Conservation (phyloP, 371 early-diverging fungal genomes). For the Circinella minor region DNA sequence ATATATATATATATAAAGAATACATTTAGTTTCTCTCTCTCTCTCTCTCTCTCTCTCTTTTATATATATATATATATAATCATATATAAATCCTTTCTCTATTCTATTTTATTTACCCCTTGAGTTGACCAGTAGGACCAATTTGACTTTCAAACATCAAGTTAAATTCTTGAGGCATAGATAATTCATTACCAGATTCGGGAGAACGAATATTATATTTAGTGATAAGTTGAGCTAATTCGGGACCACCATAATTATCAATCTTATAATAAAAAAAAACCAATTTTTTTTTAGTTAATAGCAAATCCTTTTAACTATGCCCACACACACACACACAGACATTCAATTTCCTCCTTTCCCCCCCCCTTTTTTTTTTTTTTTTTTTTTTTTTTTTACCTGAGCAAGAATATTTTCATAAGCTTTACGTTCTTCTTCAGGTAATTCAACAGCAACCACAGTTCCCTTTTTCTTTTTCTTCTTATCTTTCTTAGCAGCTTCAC, state of each 20-base stretch:
- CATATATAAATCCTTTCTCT: not conserved
- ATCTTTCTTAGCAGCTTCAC: constrained; percentile 56
- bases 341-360: no score
- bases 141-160: constrained; percentile 99
- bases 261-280: constrained; percentile 55
- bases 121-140: constrained; percentile 97
- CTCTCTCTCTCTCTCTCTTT: no score
- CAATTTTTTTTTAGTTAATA: no score
- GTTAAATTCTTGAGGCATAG: constrained; percentile 96
- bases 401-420: constrained; percentile 89
- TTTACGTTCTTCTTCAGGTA: constrained; percentile 67
- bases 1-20: not conserved
- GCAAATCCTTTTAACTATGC: no score
- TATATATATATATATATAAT: no score
- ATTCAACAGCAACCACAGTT: constrained; percentile 67
- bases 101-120: constrained; percentile 68
- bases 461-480: constrained; percentile 80
- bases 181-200: constrained; percentile 91
- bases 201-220: constrained; percentile 91
- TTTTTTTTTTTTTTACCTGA: constrained; percentile 52
- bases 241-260: constrained; percentile 91
- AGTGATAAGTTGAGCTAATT: constrained; percentile 87
- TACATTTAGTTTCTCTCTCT: not conserved
- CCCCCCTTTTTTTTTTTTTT: no score
- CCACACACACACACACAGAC: no score